A percentile compares a stretch with the other conserved stretches of the same genome.
phyloP scores from a whole-genome alignment of 2,329 filamentous ascomycete genomes.

The Diplodia corticola region DNA sequence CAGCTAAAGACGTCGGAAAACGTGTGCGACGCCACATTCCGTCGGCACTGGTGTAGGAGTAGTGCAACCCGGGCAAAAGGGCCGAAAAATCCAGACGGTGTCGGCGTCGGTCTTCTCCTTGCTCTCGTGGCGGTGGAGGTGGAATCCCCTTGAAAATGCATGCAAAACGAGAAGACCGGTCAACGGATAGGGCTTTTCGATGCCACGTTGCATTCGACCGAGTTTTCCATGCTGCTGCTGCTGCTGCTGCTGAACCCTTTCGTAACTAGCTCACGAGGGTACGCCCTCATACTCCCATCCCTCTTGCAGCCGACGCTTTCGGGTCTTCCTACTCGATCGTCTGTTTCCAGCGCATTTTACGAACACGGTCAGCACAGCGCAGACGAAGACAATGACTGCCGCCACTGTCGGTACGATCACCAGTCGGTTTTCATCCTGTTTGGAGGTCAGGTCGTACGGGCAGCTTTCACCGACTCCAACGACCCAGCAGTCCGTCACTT shows the following conservation, averaged over 20 bases:
- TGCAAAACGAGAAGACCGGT: neutral
- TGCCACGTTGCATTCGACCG: neutral
- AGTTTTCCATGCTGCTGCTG: neutral
- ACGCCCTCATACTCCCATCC: constrained; percentile 71
- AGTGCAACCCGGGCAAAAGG: constrained; percentile 4
- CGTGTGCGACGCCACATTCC: neutral
- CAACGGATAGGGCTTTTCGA: neutral
- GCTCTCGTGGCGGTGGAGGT: neutral
- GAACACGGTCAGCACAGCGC: constrained; percentile 62
- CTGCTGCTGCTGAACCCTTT: too few species aligned
- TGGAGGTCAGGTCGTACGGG: constrained; percentile 54
- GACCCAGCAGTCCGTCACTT: constrained; percentile 61
- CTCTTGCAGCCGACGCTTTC: constrained; percentile 49
- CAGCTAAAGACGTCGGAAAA: neutral
- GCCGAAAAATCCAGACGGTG: neutral
- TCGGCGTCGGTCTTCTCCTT: neutral
- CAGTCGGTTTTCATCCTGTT: constrained; percentile 46
- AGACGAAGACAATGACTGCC: constrained; percentile 61
- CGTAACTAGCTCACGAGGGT: constrained; percentile 38
- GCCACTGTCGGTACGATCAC: constrained; percentile 64
- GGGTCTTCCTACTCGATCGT: constrained; percentile 52
- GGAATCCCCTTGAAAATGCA: neutral
- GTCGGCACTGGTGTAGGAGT: neutral
- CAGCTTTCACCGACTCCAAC: constrained; percentile 57
- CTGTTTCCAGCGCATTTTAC: constrained; percentile 66